Evolutionary conservation across 108 stramenopile genomes (phyloP).

Genomic region (Pinguiococcus pyrenoidosus): DNA sequence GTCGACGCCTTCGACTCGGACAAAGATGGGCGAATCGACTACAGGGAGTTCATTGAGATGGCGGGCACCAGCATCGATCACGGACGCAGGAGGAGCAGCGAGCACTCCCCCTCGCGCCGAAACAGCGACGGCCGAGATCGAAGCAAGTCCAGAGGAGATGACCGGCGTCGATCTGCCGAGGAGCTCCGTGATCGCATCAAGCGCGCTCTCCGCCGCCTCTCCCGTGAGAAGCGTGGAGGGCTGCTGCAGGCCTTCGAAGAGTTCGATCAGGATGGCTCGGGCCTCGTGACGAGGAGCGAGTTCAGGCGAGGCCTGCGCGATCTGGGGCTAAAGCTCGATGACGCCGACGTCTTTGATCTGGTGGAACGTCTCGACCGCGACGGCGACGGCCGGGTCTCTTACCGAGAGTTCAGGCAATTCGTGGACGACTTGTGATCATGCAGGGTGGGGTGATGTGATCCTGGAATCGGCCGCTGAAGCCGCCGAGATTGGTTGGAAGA

Average conservation of each 20-base stretch:
- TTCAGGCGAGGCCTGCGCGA: not conserved
- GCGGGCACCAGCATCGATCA: not conserved
- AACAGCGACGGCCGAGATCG: no score
- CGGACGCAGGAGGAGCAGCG: not conserved
- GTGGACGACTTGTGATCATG: no score
- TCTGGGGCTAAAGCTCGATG: not conserved
- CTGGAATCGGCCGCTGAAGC: no score
- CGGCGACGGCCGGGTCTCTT: not conserved
- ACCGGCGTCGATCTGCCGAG: no score
- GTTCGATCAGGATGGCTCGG: conserved; percentile 2
- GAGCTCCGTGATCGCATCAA: no score
- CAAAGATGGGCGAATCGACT: no score
- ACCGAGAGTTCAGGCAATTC: not conserved
- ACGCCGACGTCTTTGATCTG: not conserved
- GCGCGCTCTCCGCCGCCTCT: not conserved
- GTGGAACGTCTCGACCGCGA: not conserved
- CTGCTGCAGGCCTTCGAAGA: not conserved
- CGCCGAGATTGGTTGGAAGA: no score
- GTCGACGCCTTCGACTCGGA: not conserved
- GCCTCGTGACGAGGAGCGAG: not conserved
- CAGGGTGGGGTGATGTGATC: no score
- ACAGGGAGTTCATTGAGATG: not conserved
- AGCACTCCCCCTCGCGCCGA: no score
- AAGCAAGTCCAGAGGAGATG: no score
- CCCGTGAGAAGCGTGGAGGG: not conserved